Evolutionary conservation across 148 eudicot genomes (phyloP).

Genomic region (Limonium bicolor): DNA sequence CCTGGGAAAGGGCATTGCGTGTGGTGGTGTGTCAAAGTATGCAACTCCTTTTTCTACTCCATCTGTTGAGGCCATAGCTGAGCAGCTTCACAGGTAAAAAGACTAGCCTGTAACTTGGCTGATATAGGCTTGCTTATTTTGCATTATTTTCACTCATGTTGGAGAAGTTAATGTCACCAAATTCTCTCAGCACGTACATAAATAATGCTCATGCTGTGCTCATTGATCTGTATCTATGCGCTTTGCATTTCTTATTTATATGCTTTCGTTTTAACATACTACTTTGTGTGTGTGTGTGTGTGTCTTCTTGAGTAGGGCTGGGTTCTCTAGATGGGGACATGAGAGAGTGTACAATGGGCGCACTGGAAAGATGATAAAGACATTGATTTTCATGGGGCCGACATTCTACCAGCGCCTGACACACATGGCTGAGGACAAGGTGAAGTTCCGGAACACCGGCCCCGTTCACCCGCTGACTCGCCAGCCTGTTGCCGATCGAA

Average conservation of each 20-base stretch:
- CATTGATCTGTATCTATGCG: no score
- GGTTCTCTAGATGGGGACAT: conserved; percentile 83
- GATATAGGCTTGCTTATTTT: background rate
- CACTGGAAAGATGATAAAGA: conserved; percentile 64
- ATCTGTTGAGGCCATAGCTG: conserved; percentile 73
- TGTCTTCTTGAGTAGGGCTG: conserved; percentile 74
- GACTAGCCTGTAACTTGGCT: background rate
- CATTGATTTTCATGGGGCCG: conserved; percentile 84
- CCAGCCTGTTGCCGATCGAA: conserved; percentile 91
- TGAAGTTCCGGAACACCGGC: conserved; percentile 87
- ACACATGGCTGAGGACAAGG: conserved; percentile 97
- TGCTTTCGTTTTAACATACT: no score
- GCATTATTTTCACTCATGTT: no score
- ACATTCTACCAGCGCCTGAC: conserved; percentile 77
- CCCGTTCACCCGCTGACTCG: conserved; percentile 94
- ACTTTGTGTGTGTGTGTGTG: no score
- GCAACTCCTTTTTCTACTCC: conserved; percentile 86
- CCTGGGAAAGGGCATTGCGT: conserved; percentile 87
- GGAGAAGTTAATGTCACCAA: no score
- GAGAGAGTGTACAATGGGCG: conserved; percentile 80
- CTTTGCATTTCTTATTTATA: no score
- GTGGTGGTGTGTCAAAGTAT: conserved; percentile 55
- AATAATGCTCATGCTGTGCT: no score
- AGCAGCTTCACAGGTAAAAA: conserved; percentile 96
- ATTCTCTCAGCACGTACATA: no score